Evolutionary conservation across 73 alveolate species (phyloP), one percentile per base, ranked within the genome.

Genomic region (Uronychia binucleata): DNA sequence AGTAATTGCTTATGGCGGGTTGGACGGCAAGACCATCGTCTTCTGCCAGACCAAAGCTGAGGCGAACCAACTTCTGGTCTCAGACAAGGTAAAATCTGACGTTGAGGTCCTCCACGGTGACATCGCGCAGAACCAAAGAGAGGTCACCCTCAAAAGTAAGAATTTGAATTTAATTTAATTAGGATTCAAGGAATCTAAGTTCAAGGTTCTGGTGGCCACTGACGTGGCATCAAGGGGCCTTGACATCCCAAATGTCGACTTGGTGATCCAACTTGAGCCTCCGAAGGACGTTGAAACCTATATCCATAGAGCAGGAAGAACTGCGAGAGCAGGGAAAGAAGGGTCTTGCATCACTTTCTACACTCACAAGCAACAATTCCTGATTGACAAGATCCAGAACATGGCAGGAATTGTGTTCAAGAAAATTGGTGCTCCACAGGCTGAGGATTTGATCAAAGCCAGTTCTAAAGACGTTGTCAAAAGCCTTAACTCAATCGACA

Each of bases 151-250:
- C 91, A 93, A 93, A 92, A 96, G n/a, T n/a, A n/a, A n/a, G n/a
- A n/a, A n/a, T n/a, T n/a, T n/a, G n/a, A n/a, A n/a, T n/a, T n/a
- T n/a, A n/a, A n/a, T n/a, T n/a, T n/a, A n/a, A n/a, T n/a, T n/a
- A n/a, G n/a, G 94, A 85, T 97, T 92, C 96, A 96, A 89, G 96
- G 97, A 58, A 91, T 75, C 86, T 14, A 80, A 86, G 78, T 94
- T 94, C 60, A 93, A 94, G 76, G 96, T 98, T 8, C 91, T 98
- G 58, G 98, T 98, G 25, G 99, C 99, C 1, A 98, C 99, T 30
- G 99, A 98, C 92, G 99, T 98, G 0, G 99, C 99, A 0, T 93
- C 99, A 27, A 89, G 99, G 59, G 99, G 99, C 26, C 84, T 98
- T 13, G 99, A 97, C 93, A 97, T 98, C 31, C 98, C 98, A 13